Conservation (phyloP, 108 stramenopile species). For the Phaeodactylum tricornutum region DNA sequence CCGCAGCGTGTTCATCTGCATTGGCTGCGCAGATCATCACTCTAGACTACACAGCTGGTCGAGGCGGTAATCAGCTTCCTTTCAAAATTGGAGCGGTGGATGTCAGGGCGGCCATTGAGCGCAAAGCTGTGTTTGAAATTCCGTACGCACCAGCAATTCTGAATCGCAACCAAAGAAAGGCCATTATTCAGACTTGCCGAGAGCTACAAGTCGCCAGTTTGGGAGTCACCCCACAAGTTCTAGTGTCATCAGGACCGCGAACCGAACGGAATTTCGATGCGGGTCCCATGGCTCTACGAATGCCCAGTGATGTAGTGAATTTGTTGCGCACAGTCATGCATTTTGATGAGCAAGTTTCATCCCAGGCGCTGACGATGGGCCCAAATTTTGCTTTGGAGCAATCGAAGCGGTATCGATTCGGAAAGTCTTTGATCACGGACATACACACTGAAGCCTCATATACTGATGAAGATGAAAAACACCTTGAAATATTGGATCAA, state of each 20-base stretch:
- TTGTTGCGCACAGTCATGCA: conserved; percentile 22
- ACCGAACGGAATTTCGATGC: conserved; percentile 29
- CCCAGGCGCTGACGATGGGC: no score
- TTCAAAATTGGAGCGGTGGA: conserved; percentile 44
- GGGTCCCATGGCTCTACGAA: conserved; percentile 43
- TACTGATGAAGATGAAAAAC: no score
- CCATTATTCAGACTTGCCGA: conserved; percentile 39
- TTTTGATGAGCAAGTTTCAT: not conserved
- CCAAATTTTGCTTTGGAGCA: no score
- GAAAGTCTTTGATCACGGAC: no score
- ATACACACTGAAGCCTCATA: no score
- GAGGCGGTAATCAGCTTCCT: conserved; percentile 45
- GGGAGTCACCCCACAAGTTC: conserved; percentile 27
- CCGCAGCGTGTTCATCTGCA: conserved; percentile 41
- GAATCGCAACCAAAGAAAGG: conserved; percentile 38
- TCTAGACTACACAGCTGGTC: conserved; percentile 43
- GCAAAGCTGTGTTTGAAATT: conserved; percentile 52
- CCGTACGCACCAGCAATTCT: conserved; percentile 53
- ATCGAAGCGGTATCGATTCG: no score
- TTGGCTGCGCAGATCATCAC: conserved; percentile 40
- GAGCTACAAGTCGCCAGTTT: conserved; percentile 35
- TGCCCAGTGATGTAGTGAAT: conserved; percentile 42
- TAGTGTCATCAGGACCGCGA: conserved; percentile 59
- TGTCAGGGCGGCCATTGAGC: conserved; percentile 27
- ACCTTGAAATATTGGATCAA: no score